These are phyloP conservation scores for Xylaria sp. DNA, from an alignment of 2,329 filamentous ascomycete species.

Conservation along the genomic window DNA sequence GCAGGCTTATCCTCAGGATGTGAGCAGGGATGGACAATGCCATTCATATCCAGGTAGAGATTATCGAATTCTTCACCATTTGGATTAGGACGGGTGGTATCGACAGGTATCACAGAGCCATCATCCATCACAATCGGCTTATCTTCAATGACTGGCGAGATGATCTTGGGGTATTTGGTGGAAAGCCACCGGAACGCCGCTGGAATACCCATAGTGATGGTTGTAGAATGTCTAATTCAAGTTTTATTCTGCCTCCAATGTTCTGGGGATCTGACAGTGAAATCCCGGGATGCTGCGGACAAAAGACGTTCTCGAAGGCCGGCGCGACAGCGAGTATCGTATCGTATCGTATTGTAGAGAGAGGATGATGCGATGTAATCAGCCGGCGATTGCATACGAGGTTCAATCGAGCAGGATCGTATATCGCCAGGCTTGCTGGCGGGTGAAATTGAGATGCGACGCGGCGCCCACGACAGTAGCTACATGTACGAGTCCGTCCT, in stretches of 20 bases:
- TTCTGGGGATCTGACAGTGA: constrained; percentile 2
- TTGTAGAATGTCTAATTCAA: not conserved
- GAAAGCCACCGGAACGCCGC: constrained; percentile 97
- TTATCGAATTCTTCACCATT: constrained; percentile 99
- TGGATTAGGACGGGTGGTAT: constrained; percentile 85
- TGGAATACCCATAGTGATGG: constrained; percentile 83
- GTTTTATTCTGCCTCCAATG: constrained; percentile 16
- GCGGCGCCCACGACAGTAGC: constrained; percentile 1
- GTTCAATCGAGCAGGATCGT: not conserved
- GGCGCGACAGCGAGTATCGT: not conserved
- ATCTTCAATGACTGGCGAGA: constrained; percentile 90
- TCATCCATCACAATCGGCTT: constrained; percentile 80
- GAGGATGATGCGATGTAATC: not conserved
- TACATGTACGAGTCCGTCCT: not conserved
- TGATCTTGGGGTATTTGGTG: constrained; percentile 97
- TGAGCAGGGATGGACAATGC: constrained; percentile 98
- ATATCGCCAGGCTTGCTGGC: not conserved
- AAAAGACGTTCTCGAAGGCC: not conserved
- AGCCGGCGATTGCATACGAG: not conserved
- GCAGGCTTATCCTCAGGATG: constrained; percentile 94
- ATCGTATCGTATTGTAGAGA: not conserved
- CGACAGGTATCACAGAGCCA: constrained; percentile 84
- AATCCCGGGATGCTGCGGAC: not conserved
- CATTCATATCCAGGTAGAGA: constrained; percentile 98
- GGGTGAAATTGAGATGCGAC: constrained; percentile 13